Evolutionary conservation across 345 rosid genomes (phyloP), one percentile per base, ranked within the genome.

Genomic region (Stellera chamaejasme): DNA sequence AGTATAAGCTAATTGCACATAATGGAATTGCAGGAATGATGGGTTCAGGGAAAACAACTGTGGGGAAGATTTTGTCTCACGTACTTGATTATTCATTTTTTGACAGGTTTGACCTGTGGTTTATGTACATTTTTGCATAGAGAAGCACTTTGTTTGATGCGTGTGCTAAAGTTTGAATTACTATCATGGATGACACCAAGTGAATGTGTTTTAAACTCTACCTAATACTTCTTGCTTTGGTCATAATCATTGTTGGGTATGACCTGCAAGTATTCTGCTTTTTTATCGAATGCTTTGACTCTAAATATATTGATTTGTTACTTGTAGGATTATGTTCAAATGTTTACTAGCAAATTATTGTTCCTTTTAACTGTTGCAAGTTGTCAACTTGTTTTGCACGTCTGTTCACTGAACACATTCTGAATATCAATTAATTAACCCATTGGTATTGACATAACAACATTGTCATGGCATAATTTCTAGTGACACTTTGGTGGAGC

Each of bases 41-140:
- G 99, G 99, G 97, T 43, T 93, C 96, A 10, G 99, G 99, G 58
- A 93, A 93, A 77, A 84, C 99, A 15, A 93, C 97, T 0, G 84
- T 87, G 42, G 99, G 99, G 36, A 81, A 87, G 78, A 56, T 89
- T 73, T 69, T 93, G 57, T 71, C 99, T 5, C 75, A 71, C 61
- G 90, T 67, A 15, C 96, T 93, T 52, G 68, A 69, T 19, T 89
- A 87, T 77, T 72, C 84, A 2, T 93, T 93, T 70, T 61, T 54
- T 47, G 99, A 93, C 83, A 75, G 99, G 99, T 93, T 64, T 48
- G 93, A 62, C 27, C 51, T 47, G 48, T 55, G 36, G 39, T 51
- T 28, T 15, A n/a, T 39, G 2, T 10, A 27, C 10, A 23, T 45
- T 0, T 45, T 11, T 11, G 13, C 15, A 5, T 1, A n/a, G 11